Evolutionary conservation across 768 basidiomycete genomes (phyloP).

Genomic region (Rickenella mellea): DNA sequence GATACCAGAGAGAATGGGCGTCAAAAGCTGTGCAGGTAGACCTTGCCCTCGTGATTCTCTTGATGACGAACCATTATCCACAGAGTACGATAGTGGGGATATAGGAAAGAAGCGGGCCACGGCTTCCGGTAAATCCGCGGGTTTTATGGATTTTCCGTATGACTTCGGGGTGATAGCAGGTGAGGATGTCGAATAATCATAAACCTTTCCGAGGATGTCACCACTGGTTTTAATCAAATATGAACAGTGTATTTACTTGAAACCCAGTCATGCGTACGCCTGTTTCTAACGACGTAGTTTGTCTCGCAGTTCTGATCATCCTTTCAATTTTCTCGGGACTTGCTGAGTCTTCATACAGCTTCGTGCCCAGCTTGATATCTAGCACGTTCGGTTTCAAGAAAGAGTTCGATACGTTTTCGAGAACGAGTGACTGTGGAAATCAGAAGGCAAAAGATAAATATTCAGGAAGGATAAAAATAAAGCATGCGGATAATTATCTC

Average conservation of each 20-base stretch:
- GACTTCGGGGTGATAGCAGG: slow-evolving; percentile 58
- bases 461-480: too few species aligned
- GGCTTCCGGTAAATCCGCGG: slow-evolving; percentile 64
- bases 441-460: slow-evolving; percentile 2
- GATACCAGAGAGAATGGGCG: slow-evolving; percentile 49
- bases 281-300: slow-evolving; percentile 64
- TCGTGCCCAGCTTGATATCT: slow-evolving; percentile 89
- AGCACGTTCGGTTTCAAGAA: slow-evolving; percentile 81
- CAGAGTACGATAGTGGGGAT: slow-evolving; percentile 12
- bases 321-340: slow-evolving; percentile 65
- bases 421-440: slow-evolving; percentile 57
- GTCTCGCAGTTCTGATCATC: slow-evolving; percentile 62
- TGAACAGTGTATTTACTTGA: slow-evolving; percentile 45
- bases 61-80: slow-evolving; percentile 5
- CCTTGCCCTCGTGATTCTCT: slow-evolving; percentile 24
- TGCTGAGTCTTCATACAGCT: slow-evolving; percentile 67
- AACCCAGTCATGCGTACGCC: slow-evolving; percentile 86
- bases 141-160: slow-evolving; percentile 71
- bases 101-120: slow-evolving; percentile 73
- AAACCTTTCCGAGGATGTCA: slow-evolving; percentile 41
- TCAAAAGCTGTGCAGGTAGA: slow-evolving; percentile 43
- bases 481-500: too few species aligned
- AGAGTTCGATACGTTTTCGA: slow-evolving; percentile 71
- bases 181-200: slow-evolving; percentile 46
- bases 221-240: neutral